Evolutionary conservation across 1,284 basidiomycete genomes (phyloP).

Genomic region (Cystobasidium pallidum): DNA sequence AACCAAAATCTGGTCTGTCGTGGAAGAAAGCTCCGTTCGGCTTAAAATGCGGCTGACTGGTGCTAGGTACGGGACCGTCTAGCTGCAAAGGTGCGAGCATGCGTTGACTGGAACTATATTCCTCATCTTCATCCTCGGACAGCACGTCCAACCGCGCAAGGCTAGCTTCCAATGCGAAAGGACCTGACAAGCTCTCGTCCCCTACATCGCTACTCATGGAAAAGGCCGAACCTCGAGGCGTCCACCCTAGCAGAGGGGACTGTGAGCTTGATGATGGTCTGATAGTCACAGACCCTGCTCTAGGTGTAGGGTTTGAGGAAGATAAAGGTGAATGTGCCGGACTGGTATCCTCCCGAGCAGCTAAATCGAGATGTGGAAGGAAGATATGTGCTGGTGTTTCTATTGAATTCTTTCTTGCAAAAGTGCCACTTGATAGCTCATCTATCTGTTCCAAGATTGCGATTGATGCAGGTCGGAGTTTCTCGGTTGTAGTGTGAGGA

Average conservation of each 20-base stretch:
- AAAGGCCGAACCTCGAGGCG: constrained; percentile 20
- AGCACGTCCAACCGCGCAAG: constrained; percentile 23
- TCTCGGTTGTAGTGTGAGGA: not conserved
- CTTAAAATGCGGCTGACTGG: not conserved
- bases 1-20: constrained; percentile 21
- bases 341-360: constrained; percentile 16
- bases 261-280: constrained; percentile 7
- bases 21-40: constrained; percentile 5
- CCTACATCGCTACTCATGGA: constrained; percentile 25
- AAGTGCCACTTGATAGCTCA: constrained; percentile 19
- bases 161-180: constrained; percentile 31
- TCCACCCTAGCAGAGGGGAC: constrained; percentile 28
- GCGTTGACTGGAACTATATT: constrained; percentile 12
- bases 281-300: not conserved
- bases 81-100: constrained; percentile 14
- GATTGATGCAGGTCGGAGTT: constrained; percentile 21
- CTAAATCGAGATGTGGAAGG: constrained; percentile 40
- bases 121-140: constrained; percentile 23
- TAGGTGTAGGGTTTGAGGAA: constrained; percentile 22
- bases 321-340: constrained; percentile 2
- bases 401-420: constrained; percentile 3
- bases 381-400: constrained; percentile 8
- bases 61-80: not conserved
- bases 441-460: constrained; percentile 30
- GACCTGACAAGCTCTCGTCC: constrained; percentile 25